A percentile compares a stretch with the other conserved stretches of the same genome.
phyloP scores from a whole-genome alignment of 2,329 filamentous ascomycete species.

The Ophiosphaerella narmari region DNA sequence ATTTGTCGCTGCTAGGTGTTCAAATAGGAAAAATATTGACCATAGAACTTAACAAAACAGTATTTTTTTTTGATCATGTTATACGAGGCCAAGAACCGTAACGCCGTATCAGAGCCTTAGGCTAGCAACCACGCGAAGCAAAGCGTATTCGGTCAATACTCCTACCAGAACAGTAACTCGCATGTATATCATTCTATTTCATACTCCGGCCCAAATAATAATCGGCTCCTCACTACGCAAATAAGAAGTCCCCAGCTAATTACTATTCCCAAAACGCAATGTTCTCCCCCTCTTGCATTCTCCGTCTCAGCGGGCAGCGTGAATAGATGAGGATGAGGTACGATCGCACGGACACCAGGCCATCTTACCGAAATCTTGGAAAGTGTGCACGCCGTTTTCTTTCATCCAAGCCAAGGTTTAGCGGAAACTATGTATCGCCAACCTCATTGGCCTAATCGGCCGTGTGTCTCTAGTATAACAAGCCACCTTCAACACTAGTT shows the following conservation, averaged over 20 bases:
- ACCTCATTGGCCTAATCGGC: too few species aligned
- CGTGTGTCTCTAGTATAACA: too few species aligned
- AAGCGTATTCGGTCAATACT: neutral
- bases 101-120: neutral
- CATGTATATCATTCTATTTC: slow-evolving; percentile 5
- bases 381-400: too few species aligned
- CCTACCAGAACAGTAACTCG: slow-evolving; percentile 2
- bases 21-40: too few species aligned
- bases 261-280: slow-evolving; percentile 15
- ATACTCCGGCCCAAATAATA: neutral
- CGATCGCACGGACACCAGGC: neutral
- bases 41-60: too few species aligned
- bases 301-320: slow-evolving; percentile 8
- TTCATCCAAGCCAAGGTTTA: too few species aligned
- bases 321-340: neutral
- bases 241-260: neutral
- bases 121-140: neutral
- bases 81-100: too few species aligned
- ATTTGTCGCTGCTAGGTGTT: too few species aligned
- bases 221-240: neutral
- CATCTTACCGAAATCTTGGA: neutral
- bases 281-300: slow-evolving; percentile 20
- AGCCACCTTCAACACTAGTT: too few species aligned
- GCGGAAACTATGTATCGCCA: too few species aligned
- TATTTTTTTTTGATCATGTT: too few species aligned